These are phyloP conservation scores for Gracilariopsis chorda DNA, from an alignment of 23 red algal genomes.

Conservation along the genomic window DNA sequence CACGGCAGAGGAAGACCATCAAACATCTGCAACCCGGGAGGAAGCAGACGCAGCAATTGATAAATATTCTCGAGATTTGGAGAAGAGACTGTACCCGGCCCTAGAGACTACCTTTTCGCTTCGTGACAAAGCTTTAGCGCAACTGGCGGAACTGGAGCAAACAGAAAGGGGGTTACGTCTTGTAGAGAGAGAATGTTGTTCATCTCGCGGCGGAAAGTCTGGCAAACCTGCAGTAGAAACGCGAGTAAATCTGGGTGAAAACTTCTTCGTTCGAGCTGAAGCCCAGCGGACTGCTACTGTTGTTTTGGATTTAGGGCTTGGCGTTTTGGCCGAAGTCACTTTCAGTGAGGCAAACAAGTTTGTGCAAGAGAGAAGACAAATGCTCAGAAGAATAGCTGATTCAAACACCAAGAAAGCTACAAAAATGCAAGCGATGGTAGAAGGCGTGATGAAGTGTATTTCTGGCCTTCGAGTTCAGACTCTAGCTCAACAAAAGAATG, in stretches of 20 bases:
- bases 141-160: conserved; percentile 12
- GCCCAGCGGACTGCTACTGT: not conserved
- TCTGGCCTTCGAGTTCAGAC: not conserved
- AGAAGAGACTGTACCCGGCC: not conserved
- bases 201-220: not conserved
- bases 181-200: not conserved
- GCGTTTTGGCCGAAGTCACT: conserved; percentile 16
- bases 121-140: not conserved
- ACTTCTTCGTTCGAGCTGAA: conserved; percentile 24
- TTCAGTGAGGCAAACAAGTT: not conserved
- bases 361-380: not conserved
- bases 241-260: conserved; percentile 26
- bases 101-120: not conserved
- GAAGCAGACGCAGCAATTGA: conserved; percentile 24
- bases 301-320: conserved; percentile 20
- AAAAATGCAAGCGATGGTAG: not conserved
- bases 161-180: not conserved
- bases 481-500: no score
- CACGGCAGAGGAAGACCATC: no score
- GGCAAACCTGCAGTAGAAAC: not conserved
- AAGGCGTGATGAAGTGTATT: not conserved
- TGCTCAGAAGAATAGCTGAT: not conserved
- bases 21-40: not conserved
- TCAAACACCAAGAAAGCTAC: not conserved
- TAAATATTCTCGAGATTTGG: conserved; percentile 3